These are phyloP conservation scores for Curvularia sp. DNA, from an alignment of 2,329 filamentous ascomycete genomes.

Conservation along the genomic window DNA sequence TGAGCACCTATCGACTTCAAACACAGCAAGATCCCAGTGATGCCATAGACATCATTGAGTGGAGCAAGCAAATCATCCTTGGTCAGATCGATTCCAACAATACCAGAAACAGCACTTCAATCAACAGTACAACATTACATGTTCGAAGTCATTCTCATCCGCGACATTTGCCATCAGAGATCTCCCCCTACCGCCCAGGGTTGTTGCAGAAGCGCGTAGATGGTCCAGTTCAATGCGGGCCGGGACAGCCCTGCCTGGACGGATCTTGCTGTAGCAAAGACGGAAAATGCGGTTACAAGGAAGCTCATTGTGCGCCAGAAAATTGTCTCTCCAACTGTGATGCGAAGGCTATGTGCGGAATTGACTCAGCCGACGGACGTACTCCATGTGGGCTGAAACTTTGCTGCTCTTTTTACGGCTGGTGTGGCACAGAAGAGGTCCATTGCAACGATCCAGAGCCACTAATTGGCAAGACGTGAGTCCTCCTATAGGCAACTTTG, in stretches of 20 bases:
- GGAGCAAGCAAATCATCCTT: constrained; percentile 13
- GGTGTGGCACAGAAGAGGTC: constrained; percentile 1
- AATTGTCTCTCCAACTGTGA: not conserved
- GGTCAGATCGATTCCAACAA: constrained; percentile 9
- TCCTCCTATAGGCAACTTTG: too few species aligned
- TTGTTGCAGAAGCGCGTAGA: constrained; percentile 9
- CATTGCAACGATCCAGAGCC: constrained; percentile 1
- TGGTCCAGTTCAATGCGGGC: constrained; percentile 24
- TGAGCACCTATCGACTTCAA: not conserved
- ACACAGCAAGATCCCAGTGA: constrained; percentile 14
- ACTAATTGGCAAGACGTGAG: not conserved
- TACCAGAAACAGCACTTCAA: constrained; percentile 4
- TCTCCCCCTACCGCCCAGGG: not conserved
- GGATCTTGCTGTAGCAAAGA: constrained; percentile 16
- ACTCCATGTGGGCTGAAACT: too few species aligned
- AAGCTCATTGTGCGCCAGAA: constrained; percentile 10
- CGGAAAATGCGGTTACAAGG: constrained; percentile 22
- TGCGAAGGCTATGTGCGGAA: constrained; percentile 15
- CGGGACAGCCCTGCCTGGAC: constrained; percentile 17
- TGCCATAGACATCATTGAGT: constrained; percentile 14
- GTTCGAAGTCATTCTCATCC: not conserved
- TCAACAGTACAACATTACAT: not conserved
- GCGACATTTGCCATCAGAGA: not conserved
- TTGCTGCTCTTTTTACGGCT: constrained; percentile 2
- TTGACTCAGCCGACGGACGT: not conserved